Evolutionary conservation across 148 eudicot species (phyloP).

Genomic region (Rhododendron henanense): DNA sequence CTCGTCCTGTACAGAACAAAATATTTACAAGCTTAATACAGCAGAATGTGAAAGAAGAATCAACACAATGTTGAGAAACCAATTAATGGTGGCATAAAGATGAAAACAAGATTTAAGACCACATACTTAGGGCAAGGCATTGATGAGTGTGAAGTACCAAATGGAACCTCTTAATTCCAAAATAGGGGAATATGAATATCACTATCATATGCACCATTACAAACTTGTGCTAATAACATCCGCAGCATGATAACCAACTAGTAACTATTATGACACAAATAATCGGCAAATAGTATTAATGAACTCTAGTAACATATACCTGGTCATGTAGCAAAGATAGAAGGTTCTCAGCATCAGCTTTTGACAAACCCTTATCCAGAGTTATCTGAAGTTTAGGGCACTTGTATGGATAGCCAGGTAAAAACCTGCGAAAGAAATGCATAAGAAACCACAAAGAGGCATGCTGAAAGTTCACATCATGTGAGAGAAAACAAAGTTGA

Average conservation of each 20-base stretch:
- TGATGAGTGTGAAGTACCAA: slow-evolving; percentile 1
- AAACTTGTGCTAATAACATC: neutral
- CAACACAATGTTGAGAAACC: neutral
- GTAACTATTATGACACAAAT: neutral
- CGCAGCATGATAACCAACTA: neutral
- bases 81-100: neutral
- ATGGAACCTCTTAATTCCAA: neutral
- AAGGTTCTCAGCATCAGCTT: slow-evolving; percentile 70
- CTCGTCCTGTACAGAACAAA: neutral
- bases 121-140: neutral
- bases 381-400: slow-evolving; percentile 76
- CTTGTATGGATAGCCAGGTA: slow-evolving; percentile 90
- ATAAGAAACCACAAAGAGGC: neutral
- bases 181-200: neutral
- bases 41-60: neutral
- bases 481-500: neutral
- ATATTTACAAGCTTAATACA: neutral
- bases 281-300: neutral
- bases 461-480: neutral
- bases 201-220: neutral
- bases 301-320: slow-evolving; percentile 33
- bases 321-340: slow-evolving; percentile 79
- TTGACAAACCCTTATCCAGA: slow-evolving; percentile 74
- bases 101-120: neutral
- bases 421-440: slow-evolving; percentile 38